Conservation (phyloP, 164 flowering plant species). For the Platanus orientalis region DNA sequence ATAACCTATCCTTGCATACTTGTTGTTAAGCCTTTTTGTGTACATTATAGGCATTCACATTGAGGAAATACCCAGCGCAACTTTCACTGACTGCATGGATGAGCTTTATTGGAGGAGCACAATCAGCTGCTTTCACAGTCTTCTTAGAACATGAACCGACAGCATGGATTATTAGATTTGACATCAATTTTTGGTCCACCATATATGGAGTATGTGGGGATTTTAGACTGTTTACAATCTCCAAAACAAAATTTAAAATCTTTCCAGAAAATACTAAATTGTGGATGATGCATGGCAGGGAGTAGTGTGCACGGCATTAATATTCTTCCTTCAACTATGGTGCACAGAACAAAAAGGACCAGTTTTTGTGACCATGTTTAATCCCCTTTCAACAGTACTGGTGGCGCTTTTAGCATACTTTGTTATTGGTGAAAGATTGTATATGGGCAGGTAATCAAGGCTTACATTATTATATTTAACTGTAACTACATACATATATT, state of each 20-base stretch:
- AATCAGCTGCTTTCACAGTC: constrained; percentile 67
- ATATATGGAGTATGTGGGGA: constrained; percentile 52
- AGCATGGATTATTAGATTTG: constrained; percentile 65
- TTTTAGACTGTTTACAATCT: not conserved
- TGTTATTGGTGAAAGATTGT: constrained; percentile 59
- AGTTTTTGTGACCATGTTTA: constrained; percentile 85
- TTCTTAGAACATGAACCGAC: constrained; percentile 33
- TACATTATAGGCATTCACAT: constrained; percentile 49
- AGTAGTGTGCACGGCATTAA: constrained; percentile 52
- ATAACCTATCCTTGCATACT: not conserved
- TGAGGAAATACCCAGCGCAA: constrained; percentile 76
- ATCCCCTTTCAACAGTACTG: constrained; percentile 60
- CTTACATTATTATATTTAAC: not conserved
- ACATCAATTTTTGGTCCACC: constrained; percentile 59
- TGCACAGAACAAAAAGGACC: constrained; percentile 73
- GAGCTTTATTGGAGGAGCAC: constrained; percentile 72
- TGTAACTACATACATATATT: not conserved
- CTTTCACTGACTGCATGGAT: constrained; percentile 85
- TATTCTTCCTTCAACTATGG: constrained; percentile 65
- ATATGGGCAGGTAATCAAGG: constrained; percentile 54
- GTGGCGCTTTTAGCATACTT: constrained; percentile 66
- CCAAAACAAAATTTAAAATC: not conserved
- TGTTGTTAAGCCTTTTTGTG: not conserved
- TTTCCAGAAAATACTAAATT: constrained; percentile 2
- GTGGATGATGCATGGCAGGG: constrained; percentile 46